These are phyloP conservation scores for Volutella citrinella DNA, from an alignment of 2,329 filamentous ascomycete species.

Conservation along the genomic window DNA sequence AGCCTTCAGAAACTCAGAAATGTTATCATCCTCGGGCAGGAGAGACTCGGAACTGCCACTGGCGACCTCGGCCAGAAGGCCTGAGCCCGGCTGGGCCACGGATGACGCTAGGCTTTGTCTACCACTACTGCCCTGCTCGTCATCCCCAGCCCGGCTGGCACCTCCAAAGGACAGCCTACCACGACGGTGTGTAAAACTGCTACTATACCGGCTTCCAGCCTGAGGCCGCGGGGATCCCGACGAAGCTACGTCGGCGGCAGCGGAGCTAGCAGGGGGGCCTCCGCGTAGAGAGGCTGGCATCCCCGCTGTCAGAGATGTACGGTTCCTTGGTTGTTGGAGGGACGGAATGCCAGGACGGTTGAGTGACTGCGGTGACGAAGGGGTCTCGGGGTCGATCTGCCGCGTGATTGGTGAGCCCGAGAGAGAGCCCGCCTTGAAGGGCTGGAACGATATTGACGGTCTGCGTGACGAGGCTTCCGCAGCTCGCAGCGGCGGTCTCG, in stretches of 20 bases:
- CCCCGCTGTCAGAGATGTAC: slow-evolving; percentile 70
- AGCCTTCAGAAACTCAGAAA: slow-evolving; percentile 87
- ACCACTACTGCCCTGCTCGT: slow-evolving; percentile 78
- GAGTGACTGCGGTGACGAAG: slow-evolving; percentile 54
- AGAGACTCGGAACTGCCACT: slow-evolving; percentile 65
- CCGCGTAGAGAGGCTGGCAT: slow-evolving; percentile 72
- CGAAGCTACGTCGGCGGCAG: slow-evolving; percentile 61
- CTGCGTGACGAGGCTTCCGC: slow-evolving; percentile 61
- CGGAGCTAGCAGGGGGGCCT: slow-evolving; percentile 56
- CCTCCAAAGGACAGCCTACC: slow-evolving; percentile 75
- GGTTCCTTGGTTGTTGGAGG: slow-evolving; percentile 58
- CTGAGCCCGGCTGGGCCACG: slow-evolving; percentile 70
- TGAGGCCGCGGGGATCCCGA: slow-evolving; percentile 77
- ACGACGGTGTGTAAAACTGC: slow-evolving; percentile 86
- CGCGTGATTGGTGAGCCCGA: slow-evolving; percentile 74
- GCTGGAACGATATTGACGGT: slow-evolving; percentile 85
- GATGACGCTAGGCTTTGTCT: slow-evolving; percentile 73
- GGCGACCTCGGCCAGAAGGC: slow-evolving; percentile 69
- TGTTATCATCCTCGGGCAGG: slow-evolving; percentile 82
- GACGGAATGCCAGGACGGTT: slow-evolving; percentile 45
- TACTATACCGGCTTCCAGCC: slow-evolving; percentile 82
- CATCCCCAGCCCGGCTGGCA: slow-evolving; percentile 62
- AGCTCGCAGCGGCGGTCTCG: slow-evolving; percentile 38
- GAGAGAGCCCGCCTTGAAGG: slow-evolving; percentile 95
- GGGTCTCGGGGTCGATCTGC: slow-evolving; percentile 46